Conservation (phyloP, 1,284 basidiomycete species). For the Cystodermella granulosa region DNA sequence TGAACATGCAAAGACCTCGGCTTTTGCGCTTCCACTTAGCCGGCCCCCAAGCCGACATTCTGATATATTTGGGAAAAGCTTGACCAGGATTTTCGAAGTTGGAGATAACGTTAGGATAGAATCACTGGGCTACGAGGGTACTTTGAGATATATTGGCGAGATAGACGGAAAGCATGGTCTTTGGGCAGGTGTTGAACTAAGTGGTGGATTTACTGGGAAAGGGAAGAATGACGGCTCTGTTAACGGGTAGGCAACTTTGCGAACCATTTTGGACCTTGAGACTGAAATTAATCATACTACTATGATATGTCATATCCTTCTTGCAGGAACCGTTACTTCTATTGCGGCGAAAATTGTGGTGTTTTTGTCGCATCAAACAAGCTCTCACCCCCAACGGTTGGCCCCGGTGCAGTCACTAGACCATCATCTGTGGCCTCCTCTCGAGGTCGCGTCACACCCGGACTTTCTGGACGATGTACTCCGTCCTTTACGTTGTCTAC, state of each 20-base stretch:
- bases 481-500: slow-evolving; percentile 41
- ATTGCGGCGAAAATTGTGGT: slow-evolving; percentile 80
- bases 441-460: slow-evolving; percentile 55
- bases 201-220: slow-evolving; percentile 79
- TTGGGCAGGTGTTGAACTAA: slow-evolving; percentile 90
- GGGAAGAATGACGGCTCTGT: slow-evolving; percentile 96
- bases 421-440: slow-evolving; percentile 79
- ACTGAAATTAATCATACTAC: slow-evolving; percentile 1
- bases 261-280: slow-evolving; percentile 3
- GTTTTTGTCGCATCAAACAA: slow-evolving; percentile 85
- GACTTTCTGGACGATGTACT: slow-evolving; percentile 43
- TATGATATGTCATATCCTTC: slow-evolving; percentile 6
- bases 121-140: slow-evolving; percentile 80
- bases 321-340: slow-evolving; percentile 76
- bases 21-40: slow-evolving; percentile 48
- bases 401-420: slow-evolving; percentile 48
- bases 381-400: slow-evolving; percentile 72
- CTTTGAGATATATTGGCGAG: slow-evolving; percentile 70
- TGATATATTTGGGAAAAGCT: slow-evolving; percentile 48
- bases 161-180: slow-evolving; percentile 82
- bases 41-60: slow-evolving; percentile 62
- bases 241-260: slow-evolving; percentile 61
- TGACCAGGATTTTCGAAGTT: slow-evolving; percentile 54
- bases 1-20: slow-evolving; percentile 52
- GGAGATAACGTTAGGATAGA: slow-evolving; percentile 83